These are phyloP conservation scores for Zoysia pacifica DNA, from an alignment of 176 grass and related monocot species.

Conservation along the genomic window DNA sequence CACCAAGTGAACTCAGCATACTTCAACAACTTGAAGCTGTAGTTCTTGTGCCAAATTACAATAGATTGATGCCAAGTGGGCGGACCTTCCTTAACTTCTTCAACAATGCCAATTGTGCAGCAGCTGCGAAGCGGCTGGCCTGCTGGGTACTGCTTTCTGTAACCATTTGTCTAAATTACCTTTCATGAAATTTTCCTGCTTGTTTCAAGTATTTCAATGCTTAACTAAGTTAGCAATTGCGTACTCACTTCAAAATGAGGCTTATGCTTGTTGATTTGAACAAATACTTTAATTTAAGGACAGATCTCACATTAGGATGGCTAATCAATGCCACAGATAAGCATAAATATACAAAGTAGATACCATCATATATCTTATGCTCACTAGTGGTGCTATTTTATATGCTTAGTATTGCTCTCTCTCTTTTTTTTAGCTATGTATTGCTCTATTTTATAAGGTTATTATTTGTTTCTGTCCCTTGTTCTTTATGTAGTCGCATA, in stretches of 20 bases:
- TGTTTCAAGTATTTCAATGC: neutral
- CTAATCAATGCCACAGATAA: too few species aligned
- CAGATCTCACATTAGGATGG: too few species aligned
- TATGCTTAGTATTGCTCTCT: too few species aligned
- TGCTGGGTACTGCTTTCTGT: constrained; percentile 80
- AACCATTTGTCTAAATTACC: neutral
- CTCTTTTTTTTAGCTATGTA: too few species aligned
- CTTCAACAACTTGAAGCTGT: constrained; percentile 93
- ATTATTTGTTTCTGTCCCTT: too few species aligned
- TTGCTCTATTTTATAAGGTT: too few species aligned
- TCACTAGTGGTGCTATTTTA: too few species aligned
- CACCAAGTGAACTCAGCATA: constrained; percentile 91
- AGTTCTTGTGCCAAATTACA: constrained; percentile 95
- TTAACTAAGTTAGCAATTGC: constrained; percentile 3
- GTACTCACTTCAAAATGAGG: neutral
- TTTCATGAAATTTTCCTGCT: neutral
- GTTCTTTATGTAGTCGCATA: neutral
- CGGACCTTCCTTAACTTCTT: constrained; percentile 85
- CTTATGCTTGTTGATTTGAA: neutral
- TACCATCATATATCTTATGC: too few species aligned
- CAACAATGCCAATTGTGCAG: constrained; percentile 90
- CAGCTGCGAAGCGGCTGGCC: constrained; percentile 88
- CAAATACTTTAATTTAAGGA: too few species aligned
- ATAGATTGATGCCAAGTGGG: constrained; percentile 90
- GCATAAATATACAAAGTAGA: too few species aligned